Evolutionary conservation across 345 rosid species (phyloP).

Genomic region (Pelargonium nanum): DNA sequence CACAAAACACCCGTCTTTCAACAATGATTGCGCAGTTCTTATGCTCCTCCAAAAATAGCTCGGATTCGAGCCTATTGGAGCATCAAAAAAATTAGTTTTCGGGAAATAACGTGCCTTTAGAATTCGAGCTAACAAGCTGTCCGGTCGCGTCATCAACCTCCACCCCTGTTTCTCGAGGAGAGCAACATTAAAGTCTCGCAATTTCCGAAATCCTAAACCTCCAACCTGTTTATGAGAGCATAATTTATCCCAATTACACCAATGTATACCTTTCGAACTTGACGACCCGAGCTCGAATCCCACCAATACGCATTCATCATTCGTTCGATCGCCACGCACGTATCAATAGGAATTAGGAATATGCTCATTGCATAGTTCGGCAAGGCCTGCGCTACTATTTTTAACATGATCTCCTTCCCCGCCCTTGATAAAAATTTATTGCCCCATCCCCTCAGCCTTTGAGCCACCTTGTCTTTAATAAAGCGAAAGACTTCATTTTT

Average conservation of each 20-base stretch:
- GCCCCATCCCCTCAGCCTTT: background rate
- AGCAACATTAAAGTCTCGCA: background rate
- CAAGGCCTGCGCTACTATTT: background rate
- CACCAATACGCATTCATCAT: too few relatives aligned
- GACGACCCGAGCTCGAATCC: too few relatives aligned
- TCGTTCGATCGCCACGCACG: too few relatives aligned
- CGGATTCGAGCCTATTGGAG: too few relatives aligned
- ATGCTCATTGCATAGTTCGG: background rate
- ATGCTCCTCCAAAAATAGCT: too few relatives aligned
- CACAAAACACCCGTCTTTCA: too few relatives aligned
- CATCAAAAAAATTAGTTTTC: too few relatives aligned
- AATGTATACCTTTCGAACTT: background rate
- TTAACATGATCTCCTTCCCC: background rate
- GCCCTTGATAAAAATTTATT: background rate
- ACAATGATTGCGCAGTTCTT: too few relatives aligned
- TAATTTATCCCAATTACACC: background rate
- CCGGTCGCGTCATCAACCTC: background rate
- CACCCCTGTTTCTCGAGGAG: background rate
- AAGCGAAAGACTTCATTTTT: background rate
- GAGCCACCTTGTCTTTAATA: background rate
- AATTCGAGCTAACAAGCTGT: background rate
- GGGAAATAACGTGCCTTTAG: background rate
- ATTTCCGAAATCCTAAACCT: conserved; percentile 2
- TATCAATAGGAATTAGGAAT: too few relatives aligned
- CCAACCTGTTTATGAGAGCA: background rate